phyloP scores from a whole-genome alignment of 2,329 filamentous ascomycete genomes.

The Pseudogymnoascus sp. region DNA sequence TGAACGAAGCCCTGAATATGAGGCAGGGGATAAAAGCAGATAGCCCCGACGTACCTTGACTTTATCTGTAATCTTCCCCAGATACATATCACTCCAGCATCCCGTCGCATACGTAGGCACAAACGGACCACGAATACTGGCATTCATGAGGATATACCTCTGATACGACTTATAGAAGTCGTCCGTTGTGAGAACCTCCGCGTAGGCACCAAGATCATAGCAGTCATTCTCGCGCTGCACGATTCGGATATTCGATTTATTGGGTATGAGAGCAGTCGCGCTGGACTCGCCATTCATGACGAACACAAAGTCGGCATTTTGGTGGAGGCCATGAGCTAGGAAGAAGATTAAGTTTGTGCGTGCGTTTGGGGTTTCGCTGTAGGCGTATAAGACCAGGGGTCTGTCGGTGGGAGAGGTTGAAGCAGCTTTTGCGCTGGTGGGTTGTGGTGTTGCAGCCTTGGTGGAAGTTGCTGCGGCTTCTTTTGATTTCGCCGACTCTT shows the following conservation, averaged over 20 bases:
- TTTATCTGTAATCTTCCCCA: constrained; percentile 20
- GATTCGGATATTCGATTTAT: constrained; percentile 18
- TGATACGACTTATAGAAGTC: constrained; percentile 24
- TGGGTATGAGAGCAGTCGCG: constrained; percentile 15
- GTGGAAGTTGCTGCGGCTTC: not conserved
- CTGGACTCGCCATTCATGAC: constrained; percentile 24
- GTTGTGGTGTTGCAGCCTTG: not conserved
- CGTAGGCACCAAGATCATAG: constrained; percentile 24
- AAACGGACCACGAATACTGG: constrained; percentile 25
- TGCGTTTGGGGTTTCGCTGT: constrained; percentile 21
- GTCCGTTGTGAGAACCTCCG: constrained; percentile 21
- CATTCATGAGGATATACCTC: constrained; percentile 25
- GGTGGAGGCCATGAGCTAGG: constrained; percentile 24
- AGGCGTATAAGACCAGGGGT: constrained; percentile 24
- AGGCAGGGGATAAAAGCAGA: not conserved
- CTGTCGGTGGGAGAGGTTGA: constrained; percentile 10
- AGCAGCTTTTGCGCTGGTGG: not conserved
- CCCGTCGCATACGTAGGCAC: constrained; percentile 21
- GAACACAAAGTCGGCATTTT: constrained; percentile 24
- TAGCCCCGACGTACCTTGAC: constrained; percentile 19
- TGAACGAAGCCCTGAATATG: not conserved
- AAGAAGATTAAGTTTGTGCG: constrained; percentile 25
- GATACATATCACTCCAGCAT: constrained; percentile 25
- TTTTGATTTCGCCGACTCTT: not conserved
- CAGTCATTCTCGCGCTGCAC: constrained; percentile 23